Conservation (phyloP, 2,329 filamentous ascomycete species). For the Hypoxylon rubiginosum region DNA sequence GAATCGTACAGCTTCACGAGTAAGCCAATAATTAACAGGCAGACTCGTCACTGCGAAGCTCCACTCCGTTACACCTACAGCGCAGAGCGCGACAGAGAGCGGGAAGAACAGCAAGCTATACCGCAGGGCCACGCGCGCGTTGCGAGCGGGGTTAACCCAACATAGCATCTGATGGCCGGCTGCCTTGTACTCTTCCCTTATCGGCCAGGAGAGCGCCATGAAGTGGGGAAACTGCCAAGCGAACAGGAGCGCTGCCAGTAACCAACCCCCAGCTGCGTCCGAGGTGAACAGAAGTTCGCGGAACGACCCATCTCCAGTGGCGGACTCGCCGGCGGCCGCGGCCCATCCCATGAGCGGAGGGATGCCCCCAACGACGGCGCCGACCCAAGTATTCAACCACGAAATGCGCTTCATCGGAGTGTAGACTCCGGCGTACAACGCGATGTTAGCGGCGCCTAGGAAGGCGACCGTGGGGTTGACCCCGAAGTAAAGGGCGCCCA, state of each 20-base stretch:
- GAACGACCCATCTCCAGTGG: constrained; percentile 81
- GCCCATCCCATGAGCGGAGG: constrained; percentile 99
- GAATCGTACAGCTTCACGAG: constrained; percentile 83
- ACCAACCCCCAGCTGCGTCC: constrained; percentile 84
- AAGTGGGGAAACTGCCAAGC: constrained; percentile 99
- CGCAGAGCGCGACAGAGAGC: constrained; percentile 84
- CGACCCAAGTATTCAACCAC: constrained; percentile 93
- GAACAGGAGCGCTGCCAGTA: constrained; percentile 86
- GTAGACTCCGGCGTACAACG: constrained; percentile 91
- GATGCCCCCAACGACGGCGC: constrained; percentile 91
- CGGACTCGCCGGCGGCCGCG: constrained; percentile 89
- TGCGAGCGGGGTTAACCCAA: constrained; percentile 88
- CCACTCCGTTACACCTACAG: constrained; percentile 85
- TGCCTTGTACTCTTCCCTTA: constrained; percentile 87
- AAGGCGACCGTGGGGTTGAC: constrained; percentile 95
- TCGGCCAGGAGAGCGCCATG: constrained; percentile 90
- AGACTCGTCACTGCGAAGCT: constrained; percentile 85
- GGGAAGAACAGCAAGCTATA: constrained; percentile 91
- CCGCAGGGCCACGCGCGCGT: constrained; percentile 86
- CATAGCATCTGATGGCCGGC: constrained; percentile 80
- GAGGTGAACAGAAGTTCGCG: constrained; percentile 78
- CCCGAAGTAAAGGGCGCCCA: constrained; percentile 83
- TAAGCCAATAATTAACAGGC: constrained; percentile 88
- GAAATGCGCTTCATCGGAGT: constrained; percentile 92
- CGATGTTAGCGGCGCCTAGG: constrained; percentile 86